These are phyloP conservation scores for Chalciporus pseudorubinellus DNA, from an alignment of 768 basidiomycete genomes.

Conservation along the genomic window DNA sequence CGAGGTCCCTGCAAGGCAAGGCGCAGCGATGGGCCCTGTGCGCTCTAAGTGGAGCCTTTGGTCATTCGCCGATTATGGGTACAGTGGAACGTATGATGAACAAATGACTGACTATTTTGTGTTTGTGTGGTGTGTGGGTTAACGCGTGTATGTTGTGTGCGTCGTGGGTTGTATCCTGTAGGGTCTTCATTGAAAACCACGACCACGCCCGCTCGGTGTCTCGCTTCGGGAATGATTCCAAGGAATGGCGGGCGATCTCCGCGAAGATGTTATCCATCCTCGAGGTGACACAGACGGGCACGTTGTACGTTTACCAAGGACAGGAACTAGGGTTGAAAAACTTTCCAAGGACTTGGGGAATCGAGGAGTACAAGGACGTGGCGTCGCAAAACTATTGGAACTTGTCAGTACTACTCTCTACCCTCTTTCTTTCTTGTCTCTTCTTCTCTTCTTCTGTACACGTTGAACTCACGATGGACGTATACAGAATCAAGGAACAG, in stretches of 20 bases:
- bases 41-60: constrained; percentile 1
- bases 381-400: constrained; percentile 60
- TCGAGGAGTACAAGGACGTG: constrained; percentile 73
- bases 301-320: constrained; percentile 73
- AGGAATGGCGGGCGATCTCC: constrained; percentile 53
- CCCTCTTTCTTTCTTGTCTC: background rate
- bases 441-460: background rate
- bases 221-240: constrained; percentile 60
- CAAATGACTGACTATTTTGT: constrained; percentile 6
- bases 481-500: constrained; percentile 38
- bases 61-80: background rate
- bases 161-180: constrained; percentile 20
- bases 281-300: constrained; percentile 60
- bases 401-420: constrained; percentile 36
- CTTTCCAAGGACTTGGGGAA: constrained; percentile 58
- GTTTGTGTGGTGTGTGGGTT: constrained; percentile 1
- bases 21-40: constrained; percentile 9
- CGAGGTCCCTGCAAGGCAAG: constrained; percentile 21
- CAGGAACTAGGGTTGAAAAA: constrained; percentile 70
- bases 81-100: background rate
- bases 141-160: constrained; percentile 16
- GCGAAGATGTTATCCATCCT: constrained; percentile 66
- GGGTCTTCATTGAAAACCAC: constrained; percentile 70
- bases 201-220: constrained; percentile 65
- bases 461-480: background rate